phyloP scores from a whole-genome alignment of 1,139 yeast genomes.

The Scheffersomyces segobiensis region DNA sequence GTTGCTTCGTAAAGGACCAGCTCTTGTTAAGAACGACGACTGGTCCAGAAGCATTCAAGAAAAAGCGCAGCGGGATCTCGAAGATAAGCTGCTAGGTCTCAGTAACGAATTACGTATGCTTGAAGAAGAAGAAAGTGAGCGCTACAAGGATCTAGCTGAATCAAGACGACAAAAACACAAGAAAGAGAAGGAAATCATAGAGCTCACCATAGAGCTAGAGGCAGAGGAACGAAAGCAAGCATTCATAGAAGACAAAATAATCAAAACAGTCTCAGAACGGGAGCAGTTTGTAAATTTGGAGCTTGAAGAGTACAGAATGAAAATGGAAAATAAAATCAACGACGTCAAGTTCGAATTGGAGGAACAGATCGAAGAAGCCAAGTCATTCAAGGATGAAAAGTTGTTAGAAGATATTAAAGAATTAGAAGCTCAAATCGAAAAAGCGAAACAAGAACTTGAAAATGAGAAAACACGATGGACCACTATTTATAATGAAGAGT shows the following conservation, averaged over 20 bases:
- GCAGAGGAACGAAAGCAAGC: slow-evolving; percentile 5
- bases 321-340: slow-evolving; percentile 27
- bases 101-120: not conserved
- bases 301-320: slow-evolving; percentile 12
- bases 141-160: slow-evolving; percentile 8
- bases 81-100: not conserved
- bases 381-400: slow-evolving; percentile 26
- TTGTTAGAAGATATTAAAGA: slow-evolving; percentile 15
- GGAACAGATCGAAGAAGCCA: slow-evolving; percentile 29
- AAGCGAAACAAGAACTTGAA: slow-evolving; percentile 12
- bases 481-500: slow-evolving; percentile 15
- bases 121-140: slow-evolving; percentile 1
- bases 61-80: not conserved
- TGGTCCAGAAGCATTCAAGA: not conserved
- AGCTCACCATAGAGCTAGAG: slow-evolving; percentile 4
- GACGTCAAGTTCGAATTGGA: slow-evolving; percentile 34
- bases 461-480: slow-evolving; percentile 12
- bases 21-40: not conserved
- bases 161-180: slow-evolving; percentile 8
- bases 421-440: slow-evolving; percentile 13
- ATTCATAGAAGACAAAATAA: not conserved
- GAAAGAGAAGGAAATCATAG: not conserved
- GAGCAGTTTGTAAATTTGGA: slow-evolving; percentile 14
- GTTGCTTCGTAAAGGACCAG: not conserved
- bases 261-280: not conserved